Base-by-base conservation (phyloP, 2,329 filamentous ascomycete species). In the Aspergillus melleus region DNA sequence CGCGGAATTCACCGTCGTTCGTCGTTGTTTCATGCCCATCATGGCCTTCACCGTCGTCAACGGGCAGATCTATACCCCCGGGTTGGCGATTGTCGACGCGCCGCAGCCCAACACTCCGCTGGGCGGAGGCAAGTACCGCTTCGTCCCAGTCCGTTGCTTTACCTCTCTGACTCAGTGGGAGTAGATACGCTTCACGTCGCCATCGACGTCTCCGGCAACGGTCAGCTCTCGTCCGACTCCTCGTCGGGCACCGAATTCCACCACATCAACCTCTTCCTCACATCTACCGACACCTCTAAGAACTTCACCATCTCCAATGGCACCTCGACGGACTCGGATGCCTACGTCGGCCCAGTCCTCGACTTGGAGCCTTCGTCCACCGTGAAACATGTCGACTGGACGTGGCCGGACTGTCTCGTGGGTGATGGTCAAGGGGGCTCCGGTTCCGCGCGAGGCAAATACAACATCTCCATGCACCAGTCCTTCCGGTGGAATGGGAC, bases 381-480 rank as follows among this genome's bases (percentile, higher is more conserved):
- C 0, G 89, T 91, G 49, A 91, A 91, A 71, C 88, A 91, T 70
- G 81, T 90, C 62, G 87, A 88, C 69, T 91, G 88, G 86, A 78
- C 84, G 20, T 91, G 88, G 88, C 88, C 89, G 0, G 82, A 84
- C 59, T 91, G 88, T 66, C 78, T 91, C 0, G 84, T 86, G 2
- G 88, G 88, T 19, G 77, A 87, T 53, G 86, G 85, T 2, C 72
- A 81, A 26, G 66, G 72, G 1, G 71, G 74, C 3, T 71, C 74
- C 0, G 77, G 77, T 58, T 85, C 81, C 54, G 83, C 82, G 24
- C 80, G 86, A 2, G 88, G 88, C 2, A 75, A 78, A 19, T 90
- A 90, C 70, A 90, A 91, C 67, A 87, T 91, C 68, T 89, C 87
- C 6, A 89, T 91, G 66, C 87, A 88, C 57, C 88, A 91, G 68